A percentile compares a stretch with the other conserved stretches of the same genome.
phyloP scores from a whole-genome alignment of 176 grass and related monocot species.

The Puccinellia tenuiflora region DNA sequence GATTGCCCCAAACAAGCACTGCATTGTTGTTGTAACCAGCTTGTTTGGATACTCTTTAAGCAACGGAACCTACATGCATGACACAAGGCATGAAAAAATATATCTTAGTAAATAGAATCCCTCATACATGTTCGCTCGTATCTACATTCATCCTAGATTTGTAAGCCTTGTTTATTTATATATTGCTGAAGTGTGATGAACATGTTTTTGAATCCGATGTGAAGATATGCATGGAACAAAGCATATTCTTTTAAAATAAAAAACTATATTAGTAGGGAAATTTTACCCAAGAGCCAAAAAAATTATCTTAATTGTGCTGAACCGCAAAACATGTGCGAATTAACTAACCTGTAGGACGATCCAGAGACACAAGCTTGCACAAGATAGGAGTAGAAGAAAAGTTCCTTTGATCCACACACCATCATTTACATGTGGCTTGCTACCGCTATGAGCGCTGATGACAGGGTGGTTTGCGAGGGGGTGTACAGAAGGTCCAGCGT shows the following conservation, averaged over 20 bases:
- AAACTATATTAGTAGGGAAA: no score
- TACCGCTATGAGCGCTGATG: neutral
- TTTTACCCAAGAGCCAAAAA: no score
- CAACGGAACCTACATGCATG: neutral
- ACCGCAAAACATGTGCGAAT: no score
- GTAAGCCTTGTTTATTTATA: no score
- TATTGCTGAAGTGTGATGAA: no score
- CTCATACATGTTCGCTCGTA: no score
- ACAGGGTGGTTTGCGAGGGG: neutral
- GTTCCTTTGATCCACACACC: slow-evolving; percentile 52
- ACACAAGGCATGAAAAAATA: neutral
- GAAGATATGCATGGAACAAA: no score
- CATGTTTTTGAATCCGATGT: no score
- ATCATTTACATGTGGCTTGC: neutral
- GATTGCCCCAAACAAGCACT: slow-evolving; percentile 32
- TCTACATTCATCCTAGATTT: no score
- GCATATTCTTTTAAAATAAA: no score
- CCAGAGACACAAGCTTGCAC: slow-evolving; percentile 54
- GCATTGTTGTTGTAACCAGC: slow-evolving; percentile 46
- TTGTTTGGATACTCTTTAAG: slow-evolving; percentile 78
- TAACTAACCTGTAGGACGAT: slow-evolving; percentile 42
- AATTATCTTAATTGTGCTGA: no score
- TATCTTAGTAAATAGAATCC: neutral
- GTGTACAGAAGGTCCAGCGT: neutral
- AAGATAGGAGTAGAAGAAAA: slow-evolving; percentile 40